phyloP scores from a whole-genome alignment of 805 yeast genomes.

The Candida berthetii region DNA sequence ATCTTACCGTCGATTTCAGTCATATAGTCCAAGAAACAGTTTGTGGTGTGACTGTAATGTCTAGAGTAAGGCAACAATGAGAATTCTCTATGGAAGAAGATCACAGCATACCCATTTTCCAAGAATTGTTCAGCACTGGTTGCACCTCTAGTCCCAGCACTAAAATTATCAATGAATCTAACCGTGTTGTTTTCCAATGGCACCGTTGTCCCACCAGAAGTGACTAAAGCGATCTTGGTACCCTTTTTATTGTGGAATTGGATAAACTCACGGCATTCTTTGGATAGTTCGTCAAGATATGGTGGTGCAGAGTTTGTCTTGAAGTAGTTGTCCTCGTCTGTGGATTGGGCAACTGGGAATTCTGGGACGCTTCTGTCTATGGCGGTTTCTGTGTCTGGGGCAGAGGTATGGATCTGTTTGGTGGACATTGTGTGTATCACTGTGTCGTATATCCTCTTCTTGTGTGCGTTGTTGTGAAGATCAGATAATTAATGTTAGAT shows the following conservation, averaged over 20 bases:
- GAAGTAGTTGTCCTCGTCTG: conserved; percentile 77
- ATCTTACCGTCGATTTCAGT: conserved; percentile 47
- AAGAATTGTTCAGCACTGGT: conserved; percentile 90
- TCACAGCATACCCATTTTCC: conserved; percentile 83
- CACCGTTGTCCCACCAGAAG: conserved; percentile 97
- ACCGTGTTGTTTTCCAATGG: conserved; percentile 97
- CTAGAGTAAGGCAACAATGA: conserved; percentile 90
- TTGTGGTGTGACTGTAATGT: conserved; percentile 77
- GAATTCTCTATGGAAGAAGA: conserved; percentile 88
- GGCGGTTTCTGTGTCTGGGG: conserved; percentile 66
- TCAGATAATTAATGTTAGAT: too few species aligned
- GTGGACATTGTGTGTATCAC: too few species aligned
- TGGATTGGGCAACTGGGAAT: conserved; percentile 65
- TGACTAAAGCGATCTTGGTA: conserved; percentile 68
- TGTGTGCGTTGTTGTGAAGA: too few species aligned
- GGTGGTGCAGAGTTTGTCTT: conserved; percentile 64
- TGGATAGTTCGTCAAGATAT: conserved; percentile 58
- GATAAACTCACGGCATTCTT: conserved; percentile 57
- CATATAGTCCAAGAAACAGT: conserved; percentile 84
- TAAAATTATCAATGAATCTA: conserved; percentile 91
- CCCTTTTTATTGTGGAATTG: conserved; percentile 38
- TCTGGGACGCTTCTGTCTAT: conserved; percentile 74
- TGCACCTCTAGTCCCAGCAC: conserved; percentile 98
- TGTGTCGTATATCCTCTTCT: too few species aligned
- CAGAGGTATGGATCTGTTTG: conserved; percentile 50